Percentiles rank a stretch among this genome's conserved stretches.
phyloP scores from a whole-genome alignment of 208 protist species.

The Novymonas esmeraldas region DNA sequence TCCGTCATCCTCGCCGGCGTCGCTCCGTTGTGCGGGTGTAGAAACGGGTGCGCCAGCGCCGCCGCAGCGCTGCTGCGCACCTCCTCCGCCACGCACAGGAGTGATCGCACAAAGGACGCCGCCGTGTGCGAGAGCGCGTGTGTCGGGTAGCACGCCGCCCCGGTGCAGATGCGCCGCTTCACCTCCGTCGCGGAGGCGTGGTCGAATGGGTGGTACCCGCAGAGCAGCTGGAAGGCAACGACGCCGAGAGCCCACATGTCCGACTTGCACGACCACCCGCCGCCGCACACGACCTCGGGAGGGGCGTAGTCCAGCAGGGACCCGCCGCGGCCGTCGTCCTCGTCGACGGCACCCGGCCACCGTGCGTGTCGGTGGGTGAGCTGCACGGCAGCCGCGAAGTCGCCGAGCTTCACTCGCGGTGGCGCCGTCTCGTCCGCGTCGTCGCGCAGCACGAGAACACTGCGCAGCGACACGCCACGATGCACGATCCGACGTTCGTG shows the following conservation, averaged over 20 bases:
- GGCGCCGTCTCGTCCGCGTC: constrained; percentile 5
- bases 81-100: constrained; percentile 53
- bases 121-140: constrained; percentile 41
- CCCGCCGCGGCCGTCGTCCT: background rate
- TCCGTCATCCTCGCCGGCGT: too few species aligned
- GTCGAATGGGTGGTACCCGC: constrained; percentile 57
- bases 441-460: constrained; percentile 61
- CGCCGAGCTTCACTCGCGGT: constrained; percentile 93
- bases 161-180: constrained; percentile 42
- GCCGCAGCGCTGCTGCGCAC: constrained; percentile 49
- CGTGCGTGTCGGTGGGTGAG: background rate
- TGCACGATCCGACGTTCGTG: constrained; percentile 77
- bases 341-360: background rate
- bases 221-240: constrained; percentile 63
- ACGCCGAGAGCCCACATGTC: constrained; percentile 84
- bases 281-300: constrained; percentile 91
- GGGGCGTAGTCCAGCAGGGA: constrained; percentile 98
- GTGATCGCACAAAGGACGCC: constrained; percentile 46
- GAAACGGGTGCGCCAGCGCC: constrained; percentile 69
- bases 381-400: constrained; percentile 94
- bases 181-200: constrained; percentile 33
- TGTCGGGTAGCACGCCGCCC: constrained; percentile 36
- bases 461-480: constrained; percentile 77
- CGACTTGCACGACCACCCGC: constrained; percentile 43
- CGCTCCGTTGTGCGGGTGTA: too few species aligned